phyloP scores from a whole-genome alignment of 148 eudicot genomes.

The Chenopodium quinoa region DNA sequence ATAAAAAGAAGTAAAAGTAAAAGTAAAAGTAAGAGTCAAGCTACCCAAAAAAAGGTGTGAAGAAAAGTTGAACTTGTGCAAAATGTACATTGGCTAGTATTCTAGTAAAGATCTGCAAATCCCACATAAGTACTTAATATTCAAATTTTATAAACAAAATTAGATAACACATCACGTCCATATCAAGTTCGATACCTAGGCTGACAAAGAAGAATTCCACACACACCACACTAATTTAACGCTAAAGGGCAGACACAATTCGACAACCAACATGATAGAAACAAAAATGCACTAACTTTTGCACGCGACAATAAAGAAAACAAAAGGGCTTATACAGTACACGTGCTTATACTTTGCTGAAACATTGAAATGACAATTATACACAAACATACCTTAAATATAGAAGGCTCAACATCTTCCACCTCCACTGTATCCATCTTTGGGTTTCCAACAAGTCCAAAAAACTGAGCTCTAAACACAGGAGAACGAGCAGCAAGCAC shows the following conservation, averaged over 20 bases:
- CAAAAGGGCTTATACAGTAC: neutral
- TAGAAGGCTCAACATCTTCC: constrained; percentile 74
- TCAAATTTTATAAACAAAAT: no score
- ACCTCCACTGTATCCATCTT: constrained; percentile 56
- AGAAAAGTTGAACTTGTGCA: no score
- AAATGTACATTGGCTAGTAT: no score
- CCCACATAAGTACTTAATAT: no score
- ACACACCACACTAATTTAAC: no score
- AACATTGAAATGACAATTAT: neutral
- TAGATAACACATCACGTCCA: no score
- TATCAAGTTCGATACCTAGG: no score
- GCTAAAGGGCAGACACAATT: neutral
- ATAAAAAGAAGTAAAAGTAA: no score
- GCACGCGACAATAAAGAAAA: neutral
- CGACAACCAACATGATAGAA: neutral
- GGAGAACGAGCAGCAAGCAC: constrained; percentile 94
- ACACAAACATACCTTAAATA: constrained; percentile 62
- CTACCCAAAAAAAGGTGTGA: no score
- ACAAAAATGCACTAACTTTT: neutral
- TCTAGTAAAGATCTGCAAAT: no score
- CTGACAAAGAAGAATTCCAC: no score
- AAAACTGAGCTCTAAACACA: constrained; percentile 91
- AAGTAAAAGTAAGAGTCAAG: no score
- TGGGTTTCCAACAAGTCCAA: constrained; percentile 72
- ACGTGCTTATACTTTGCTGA: neutral